These are phyloP conservation scores for Rhodotorula graminis DNA, from an alignment of 768 basidiomycete genomes.

Conservation along the genomic window DNA sequence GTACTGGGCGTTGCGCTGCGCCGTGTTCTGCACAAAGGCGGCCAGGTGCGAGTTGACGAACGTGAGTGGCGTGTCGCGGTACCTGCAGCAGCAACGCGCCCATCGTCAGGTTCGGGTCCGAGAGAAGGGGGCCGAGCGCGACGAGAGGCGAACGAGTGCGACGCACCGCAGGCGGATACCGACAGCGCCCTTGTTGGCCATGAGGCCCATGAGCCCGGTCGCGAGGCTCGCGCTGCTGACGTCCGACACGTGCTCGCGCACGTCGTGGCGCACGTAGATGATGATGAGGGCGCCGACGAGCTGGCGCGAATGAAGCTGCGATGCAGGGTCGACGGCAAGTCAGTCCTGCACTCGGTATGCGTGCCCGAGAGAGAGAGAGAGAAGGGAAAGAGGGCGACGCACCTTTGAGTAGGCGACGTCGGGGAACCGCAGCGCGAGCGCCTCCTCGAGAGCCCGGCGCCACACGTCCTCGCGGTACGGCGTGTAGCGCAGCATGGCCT, in stretches of 20 bases:
- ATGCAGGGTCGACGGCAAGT: neutral
- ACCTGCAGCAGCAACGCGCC: neutral
- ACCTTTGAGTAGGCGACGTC: constrained; percentile 65
- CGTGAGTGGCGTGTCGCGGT: constrained; percentile 53
- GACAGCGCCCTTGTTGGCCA: constrained; percentile 81
- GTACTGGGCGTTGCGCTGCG: constrained; percentile 69
- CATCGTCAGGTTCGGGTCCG: too few relatives aligned
- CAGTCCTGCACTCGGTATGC: neutral
- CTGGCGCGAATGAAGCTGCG: constrained; percentile 66
- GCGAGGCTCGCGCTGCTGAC: constrained; percentile 58
- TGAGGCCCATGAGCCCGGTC: constrained; percentile 69
- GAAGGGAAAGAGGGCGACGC: neutral
- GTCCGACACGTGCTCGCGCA: constrained; percentile 56
- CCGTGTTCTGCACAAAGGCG: constrained; percentile 73
- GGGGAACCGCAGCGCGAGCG: constrained; percentile 59
- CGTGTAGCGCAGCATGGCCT: constrained; percentile 56
- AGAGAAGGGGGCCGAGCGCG: too few relatives aligned
- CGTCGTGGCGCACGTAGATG: constrained; percentile 58
- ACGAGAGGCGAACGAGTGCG: constrained; percentile 46
- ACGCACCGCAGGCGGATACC: constrained; percentile 61
- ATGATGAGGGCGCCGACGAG: constrained; percentile 79
- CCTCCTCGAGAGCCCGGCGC: constrained; percentile 62
- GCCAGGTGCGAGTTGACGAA: constrained; percentile 80
- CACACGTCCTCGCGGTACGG: constrained; percentile 63
- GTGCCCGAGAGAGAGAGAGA: neutral